These are phyloP conservation scores for Aphanomyces euteiches DNA, from an alignment of 352 stramenopile genomes.

Conservation along the genomic window DNA sequence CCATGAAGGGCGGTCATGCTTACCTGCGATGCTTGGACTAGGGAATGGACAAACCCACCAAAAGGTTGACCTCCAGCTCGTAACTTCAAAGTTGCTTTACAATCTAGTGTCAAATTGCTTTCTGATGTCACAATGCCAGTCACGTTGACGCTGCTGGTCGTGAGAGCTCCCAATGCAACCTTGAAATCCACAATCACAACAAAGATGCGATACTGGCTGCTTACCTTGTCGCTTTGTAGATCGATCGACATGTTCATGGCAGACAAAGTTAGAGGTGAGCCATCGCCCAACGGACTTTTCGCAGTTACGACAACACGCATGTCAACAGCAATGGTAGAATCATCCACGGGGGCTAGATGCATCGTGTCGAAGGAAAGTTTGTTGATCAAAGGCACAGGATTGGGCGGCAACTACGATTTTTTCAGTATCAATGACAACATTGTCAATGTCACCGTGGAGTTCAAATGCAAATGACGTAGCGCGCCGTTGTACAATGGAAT, in stretches of 20 bases:
- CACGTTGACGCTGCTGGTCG: background rate
- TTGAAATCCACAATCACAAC: slow-evolving; percentile 3
- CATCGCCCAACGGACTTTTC: slow-evolving; percentile 23
- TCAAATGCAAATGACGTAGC: background rate
- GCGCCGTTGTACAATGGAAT: slow-evolving; percentile 26
- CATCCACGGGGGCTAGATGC: background rate
- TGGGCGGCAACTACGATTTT: slow-evolving; percentile 13
- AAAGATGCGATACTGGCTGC: too few species aligned
- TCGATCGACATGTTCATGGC: slow-evolving; percentile 14
- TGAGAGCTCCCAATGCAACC: slow-evolving; percentile 4
- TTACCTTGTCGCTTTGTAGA: background rate
- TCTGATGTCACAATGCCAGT: background rate
- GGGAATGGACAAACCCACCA: slow-evolving; percentile 19
- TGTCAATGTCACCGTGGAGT: slow-evolving; percentile 11
- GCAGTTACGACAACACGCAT: slow-evolving; percentile 12
- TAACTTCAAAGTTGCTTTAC: background rate
- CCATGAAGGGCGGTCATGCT: background rate
- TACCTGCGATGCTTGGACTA: slow-evolving; percentile 7
- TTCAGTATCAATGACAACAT: background rate
- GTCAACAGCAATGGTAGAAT: background rate
- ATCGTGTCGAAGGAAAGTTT: slow-evolving; percentile 16
- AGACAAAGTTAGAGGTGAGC: slow-evolving; percentile 4
- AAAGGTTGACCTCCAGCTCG: slow-evolving; percentile 6
- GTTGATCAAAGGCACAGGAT: slow-evolving; percentile 20
- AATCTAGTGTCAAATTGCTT: slow-evolving; percentile 13